Evolutionary conservation across 176 grass and related monocot species (phyloP).

Genomic region (Cenchrus purpureus): DNA sequence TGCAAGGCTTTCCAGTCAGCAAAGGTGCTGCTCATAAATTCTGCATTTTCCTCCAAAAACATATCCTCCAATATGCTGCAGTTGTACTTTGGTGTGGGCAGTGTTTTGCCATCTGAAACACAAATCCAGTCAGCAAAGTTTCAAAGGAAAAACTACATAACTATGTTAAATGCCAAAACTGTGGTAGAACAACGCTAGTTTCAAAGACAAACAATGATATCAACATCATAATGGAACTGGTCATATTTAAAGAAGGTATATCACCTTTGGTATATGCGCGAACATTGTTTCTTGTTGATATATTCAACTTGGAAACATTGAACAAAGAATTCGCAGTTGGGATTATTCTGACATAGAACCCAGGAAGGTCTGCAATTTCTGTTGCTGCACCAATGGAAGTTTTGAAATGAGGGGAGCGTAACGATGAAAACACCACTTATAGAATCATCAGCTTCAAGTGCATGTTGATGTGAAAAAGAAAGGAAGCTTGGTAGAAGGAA

Average conservation of each 20-base stretch:
- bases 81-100: conserved; percentile 90
- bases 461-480: conserved; percentile 3
- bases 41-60: conserved; percentile 90
- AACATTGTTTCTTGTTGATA: conserved; percentile 83
- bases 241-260: conserved; percentile 31
- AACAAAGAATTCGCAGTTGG: conserved; percentile 71
- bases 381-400: conserved; percentile 41
- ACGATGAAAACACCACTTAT: neutral
- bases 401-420: conserved; percentile 20
- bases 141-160: neutral
- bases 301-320: conserved; percentile 66
- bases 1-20: conserved; percentile 66
- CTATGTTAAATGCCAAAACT: neutral
- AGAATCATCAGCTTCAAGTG: neutral
- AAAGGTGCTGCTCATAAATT: conserved; percentile 63
- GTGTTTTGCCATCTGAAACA: conserved; percentile 64
- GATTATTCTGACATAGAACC: conserved; percentile 78
- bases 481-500: conserved; percentile 29
- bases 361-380: conserved; percentile 65
- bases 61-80: conserved; percentile 94
- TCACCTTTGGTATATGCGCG: conserved; percentile 81
- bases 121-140: conserved; percentile 25
- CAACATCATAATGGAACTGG: neutral
- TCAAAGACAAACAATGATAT: neutral
- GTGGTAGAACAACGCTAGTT: conserved; percentile 8